These are phyloP conservation scores for Geranomyces variabilis DNA, from an alignment of 192 early-diverging fungal species.

Conservation along the genomic window DNA sequence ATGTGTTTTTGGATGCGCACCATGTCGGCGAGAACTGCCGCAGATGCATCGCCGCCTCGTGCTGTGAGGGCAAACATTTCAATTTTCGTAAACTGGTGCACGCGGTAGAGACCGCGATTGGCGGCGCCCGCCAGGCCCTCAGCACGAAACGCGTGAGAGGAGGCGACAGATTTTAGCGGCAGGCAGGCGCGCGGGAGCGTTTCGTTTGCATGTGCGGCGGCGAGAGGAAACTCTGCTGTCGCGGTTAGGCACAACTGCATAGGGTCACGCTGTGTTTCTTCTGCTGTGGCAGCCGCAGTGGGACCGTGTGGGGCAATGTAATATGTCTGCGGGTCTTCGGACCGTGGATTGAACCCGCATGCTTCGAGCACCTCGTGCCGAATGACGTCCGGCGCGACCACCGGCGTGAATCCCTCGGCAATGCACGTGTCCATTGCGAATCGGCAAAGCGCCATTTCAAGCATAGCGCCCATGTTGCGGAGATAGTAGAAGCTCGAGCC, in stretches of 20 bases:
- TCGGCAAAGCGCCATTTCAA: conserved; percentile 87
- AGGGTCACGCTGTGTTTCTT: conserved; percentile 37
- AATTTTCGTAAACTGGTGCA: conserved; percentile 95
- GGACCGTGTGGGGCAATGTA: conserved; percentile 30
- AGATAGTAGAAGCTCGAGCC: conserved; percentile 88
- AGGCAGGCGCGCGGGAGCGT: conserved; percentile 61
- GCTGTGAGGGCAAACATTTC: conserved; percentile 81
- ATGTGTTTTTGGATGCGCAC: conserved; percentile 72
- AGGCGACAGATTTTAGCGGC: conserved; percentile 76
- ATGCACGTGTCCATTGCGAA: conserved; percentile 80
- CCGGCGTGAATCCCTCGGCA: conserved; percentile 72
- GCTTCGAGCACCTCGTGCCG: conserved; percentile 77
- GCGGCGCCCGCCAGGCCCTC: conserved; percentile 84
- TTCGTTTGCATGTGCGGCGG: conserved; percentile 77
- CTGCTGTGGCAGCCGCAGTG: background rate
- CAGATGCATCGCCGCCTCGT: conserved; percentile 55
- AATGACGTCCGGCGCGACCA: conserved; percentile 82
- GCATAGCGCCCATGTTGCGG: conserved; percentile 79
- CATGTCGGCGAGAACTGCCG: conserved; percentile 72
- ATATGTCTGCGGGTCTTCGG: conserved; percentile 87
- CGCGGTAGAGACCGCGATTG: conserved; percentile 87
- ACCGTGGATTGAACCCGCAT: conserved; percentile 88
- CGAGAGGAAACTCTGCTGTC: conserved; percentile 91
- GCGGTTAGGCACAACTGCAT: conserved; percentile 71
- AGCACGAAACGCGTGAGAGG: conserved; percentile 87